A percentile compares a stretch with the other conserved stretches of the same genome.
Conservation (phyloP, 192 early-diverging fungal genomes). For the Anaeromyces robustus region DNA sequence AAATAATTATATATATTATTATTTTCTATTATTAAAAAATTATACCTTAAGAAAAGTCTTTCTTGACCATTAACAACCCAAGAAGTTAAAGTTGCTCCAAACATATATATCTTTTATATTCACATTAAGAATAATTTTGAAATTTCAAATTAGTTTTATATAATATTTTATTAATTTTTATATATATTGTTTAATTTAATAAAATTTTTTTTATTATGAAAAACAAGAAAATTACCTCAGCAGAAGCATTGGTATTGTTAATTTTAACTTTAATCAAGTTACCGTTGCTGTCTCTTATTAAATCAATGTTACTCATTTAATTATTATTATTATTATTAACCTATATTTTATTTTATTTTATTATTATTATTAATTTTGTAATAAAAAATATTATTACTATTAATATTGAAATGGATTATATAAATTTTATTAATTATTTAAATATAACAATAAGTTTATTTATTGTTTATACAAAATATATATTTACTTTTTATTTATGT, state of each 20-base stretch:
- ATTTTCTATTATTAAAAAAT: not conserved
- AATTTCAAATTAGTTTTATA: not conserved
- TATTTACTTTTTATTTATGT: no score
- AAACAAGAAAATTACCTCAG: not conserved
- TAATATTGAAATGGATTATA: no score
- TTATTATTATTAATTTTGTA: no score
- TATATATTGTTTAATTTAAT: no score
- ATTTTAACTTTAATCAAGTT: not conserved
- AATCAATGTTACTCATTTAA: not conserved
- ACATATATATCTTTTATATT: conserved; percentile 17
- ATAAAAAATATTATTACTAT: no score
- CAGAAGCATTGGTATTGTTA: not conserved
- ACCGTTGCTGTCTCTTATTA: not conserved
- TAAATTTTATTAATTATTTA: no score
- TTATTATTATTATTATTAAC: no score
- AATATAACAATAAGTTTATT: no score
- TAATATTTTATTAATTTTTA: no score
- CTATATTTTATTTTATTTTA: no score
- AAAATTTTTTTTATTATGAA: no score
- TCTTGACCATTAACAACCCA: conserved; percentile 66
- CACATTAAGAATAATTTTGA: not conserved
- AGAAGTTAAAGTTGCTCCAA: conserved; percentile 81
- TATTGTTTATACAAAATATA: no score
- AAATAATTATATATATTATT: not conserved
- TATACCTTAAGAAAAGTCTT: conserved; percentile 66